Conservation (phyloP, 2,329 filamentous ascomycete species). For the Aspergillus viridinutans region DNA sequence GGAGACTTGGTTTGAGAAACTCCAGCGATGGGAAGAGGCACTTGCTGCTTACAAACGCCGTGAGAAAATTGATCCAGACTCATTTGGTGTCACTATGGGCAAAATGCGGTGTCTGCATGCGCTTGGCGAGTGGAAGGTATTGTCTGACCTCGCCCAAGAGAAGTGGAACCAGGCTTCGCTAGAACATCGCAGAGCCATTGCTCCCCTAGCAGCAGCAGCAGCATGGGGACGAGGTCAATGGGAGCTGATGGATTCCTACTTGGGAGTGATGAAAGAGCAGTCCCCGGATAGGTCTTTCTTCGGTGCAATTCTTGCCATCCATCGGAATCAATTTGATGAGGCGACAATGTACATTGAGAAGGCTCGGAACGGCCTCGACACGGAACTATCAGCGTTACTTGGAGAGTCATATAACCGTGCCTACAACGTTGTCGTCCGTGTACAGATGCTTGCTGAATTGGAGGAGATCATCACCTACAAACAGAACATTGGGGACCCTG, state of each 20-base stretch:
- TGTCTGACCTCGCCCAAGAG: conserved; percentile 83
- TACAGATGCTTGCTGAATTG: conserved; percentile 97
- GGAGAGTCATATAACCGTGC: conserved; percentile 97
- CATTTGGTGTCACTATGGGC: conserved; percentile 96
- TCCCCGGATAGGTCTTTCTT: conserved; percentile 97
- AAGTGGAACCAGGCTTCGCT: conserved; percentile 88
- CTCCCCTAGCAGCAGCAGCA: conserved; percentile 87
- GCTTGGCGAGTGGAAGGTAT: conserved; percentile 91
- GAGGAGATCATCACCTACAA: conserved; percentile 99
- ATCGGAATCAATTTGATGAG: conserved; percentile 92
- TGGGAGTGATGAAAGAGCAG: conserved; percentile 88
- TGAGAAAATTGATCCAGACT: conserved; percentile 68
- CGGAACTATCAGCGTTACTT: conserved; percentile 91
- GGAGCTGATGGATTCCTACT: conserved; percentile 97
- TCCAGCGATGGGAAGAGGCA: conserved; percentile 97
- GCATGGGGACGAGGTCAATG: conserved; percentile 96
- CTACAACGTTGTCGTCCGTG: conserved; percentile 94
- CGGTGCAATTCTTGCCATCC: conserved; percentile 88
- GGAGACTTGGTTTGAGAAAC: conserved; percentile 98
- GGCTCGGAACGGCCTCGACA: conserved; percentile 88
- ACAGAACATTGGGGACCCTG: conserved; percentile 71
- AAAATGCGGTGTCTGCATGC: conserved; percentile 99
- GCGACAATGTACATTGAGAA: conserved; percentile 85
- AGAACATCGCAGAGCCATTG: conserved; percentile 86
- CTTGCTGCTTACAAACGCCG: conserved; percentile 86